phyloP scores from a whole-genome alignment of 192 early-diverging fungal genomes.

The Mortierella alpina region DNA sequence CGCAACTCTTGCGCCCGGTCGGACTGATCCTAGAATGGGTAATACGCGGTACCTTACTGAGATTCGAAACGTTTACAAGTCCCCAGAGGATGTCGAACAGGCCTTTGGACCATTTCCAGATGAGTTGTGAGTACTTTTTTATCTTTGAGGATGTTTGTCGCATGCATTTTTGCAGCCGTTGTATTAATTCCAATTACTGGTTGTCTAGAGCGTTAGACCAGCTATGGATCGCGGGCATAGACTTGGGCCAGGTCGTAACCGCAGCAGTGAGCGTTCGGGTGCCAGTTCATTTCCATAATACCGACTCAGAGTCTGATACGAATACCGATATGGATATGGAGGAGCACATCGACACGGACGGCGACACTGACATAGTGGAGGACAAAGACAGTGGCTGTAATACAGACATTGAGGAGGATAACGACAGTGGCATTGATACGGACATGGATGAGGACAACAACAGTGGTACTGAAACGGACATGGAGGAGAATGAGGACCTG shows the following conservation, averaged over 20 bases:
- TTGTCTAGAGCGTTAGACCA: background rate
- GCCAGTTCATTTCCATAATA: background rate
- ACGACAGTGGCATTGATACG: too few relatives aligned
- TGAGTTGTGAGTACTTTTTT: background rate
- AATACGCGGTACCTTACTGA: background rate
- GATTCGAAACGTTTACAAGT: background rate
- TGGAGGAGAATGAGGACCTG: too few relatives aligned
- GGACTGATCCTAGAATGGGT: background rate
- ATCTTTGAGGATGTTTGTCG: background rate
- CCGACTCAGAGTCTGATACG: too few relatives aligned
- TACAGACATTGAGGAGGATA: too few relatives aligned
- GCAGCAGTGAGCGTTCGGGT: background rate
- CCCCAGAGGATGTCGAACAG: conserved; percentile 3
- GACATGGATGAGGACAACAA: too few relatives aligned
- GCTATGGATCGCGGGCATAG: background rate
- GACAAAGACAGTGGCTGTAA: too few relatives aligned
- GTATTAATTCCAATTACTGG: background rate
- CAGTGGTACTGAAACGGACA: too few relatives aligned
- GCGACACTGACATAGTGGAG: too few relatives aligned
- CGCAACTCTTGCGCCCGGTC: background rate
- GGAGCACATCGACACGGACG: too few relatives aligned
- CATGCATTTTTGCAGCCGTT: background rate
- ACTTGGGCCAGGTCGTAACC: background rate
- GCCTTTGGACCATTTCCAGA: background rate
- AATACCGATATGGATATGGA: too few relatives aligned